A percentile compares a stretch with the other conserved stretches of the same genome.
phyloP scores from a whole-genome alignment of 768 basidiomycete species.

The Trametes cingulata region DNA sequence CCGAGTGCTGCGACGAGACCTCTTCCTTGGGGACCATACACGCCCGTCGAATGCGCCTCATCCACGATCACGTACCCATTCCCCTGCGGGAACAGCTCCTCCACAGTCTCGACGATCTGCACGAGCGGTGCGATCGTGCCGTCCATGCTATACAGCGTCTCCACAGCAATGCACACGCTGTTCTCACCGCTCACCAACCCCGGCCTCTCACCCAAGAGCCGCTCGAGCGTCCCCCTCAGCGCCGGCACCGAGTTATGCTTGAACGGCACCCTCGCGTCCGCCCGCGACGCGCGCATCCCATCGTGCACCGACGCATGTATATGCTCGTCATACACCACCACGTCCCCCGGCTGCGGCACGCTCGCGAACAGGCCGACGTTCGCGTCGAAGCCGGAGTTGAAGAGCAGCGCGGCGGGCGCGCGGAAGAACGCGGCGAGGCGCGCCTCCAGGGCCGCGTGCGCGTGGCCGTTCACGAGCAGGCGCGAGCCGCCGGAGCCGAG shows the following conservation, averaged over 20 bases:
- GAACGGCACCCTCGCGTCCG: constrained; percentile 51
- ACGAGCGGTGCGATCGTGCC: constrained; percentile 82
- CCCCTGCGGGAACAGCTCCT: constrained; percentile 57
- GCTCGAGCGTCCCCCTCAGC: constrained; percentile 46
- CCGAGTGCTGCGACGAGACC: constrained; percentile 75
- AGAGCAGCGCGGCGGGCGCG: constrained; percentile 68
- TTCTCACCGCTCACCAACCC: constrained; percentile 40
- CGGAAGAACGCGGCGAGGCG: constrained; percentile 66
- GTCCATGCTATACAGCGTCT: constrained; percentile 95
- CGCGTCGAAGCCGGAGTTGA: constrained; percentile 93
- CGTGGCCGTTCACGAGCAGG: constrained; percentile 73
- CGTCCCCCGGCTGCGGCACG: constrained; percentile 77
- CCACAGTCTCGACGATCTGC: constrained; percentile 63
- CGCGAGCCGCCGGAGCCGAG: constrained; percentile 89
- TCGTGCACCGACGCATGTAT: constrained; percentile 93
- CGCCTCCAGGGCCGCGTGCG: constrained; percentile 71
- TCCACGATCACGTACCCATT: constrained; percentile 83
- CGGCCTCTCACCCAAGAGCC: constrained; percentile 40
- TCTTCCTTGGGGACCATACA: constrained; percentile 78
- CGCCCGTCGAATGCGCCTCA: constrained; percentile 91
- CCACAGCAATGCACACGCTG: constrained; percentile 80
- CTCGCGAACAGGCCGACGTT: constrained; percentile 86
- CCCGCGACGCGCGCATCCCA: constrained; percentile 68
- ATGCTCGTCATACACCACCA: constrained; percentile 79
- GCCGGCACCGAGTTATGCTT: constrained; percentile 67